Conservation (phyloP, 306 rosid genomes). For the Heteromeles arbutifolia region DNA sequence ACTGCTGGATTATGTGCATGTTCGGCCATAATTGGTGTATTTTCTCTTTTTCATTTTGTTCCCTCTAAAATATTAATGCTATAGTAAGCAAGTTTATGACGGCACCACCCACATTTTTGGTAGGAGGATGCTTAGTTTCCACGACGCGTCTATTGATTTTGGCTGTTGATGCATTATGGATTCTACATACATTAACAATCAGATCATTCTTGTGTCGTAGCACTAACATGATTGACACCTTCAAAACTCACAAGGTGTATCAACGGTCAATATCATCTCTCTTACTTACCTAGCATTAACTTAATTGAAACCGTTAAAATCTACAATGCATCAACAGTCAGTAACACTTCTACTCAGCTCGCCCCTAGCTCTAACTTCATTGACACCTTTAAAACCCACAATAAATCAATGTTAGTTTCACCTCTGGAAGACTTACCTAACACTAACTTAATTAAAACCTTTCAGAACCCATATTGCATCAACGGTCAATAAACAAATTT, state of each 20-base stretch:
- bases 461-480: too few species aligned
- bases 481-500: background rate
- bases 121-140: background rate
- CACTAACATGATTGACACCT: background rate
- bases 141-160: too few species aligned
- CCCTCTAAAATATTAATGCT: background rate
- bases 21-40: background rate
- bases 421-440: background rate
- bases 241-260: background rate
- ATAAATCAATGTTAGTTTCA: background rate
- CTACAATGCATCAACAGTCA: background rate
- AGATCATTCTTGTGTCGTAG: background rate
- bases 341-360: background rate
- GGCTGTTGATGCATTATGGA: background rate
- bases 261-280: background rate
- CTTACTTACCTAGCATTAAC: background rate
- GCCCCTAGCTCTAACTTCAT: background rate
- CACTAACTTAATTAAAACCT: background rate
- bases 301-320: background rate
- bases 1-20: conserved; percentile 1
- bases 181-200: too few species aligned
- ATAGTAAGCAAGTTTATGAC: background rate
- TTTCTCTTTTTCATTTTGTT: background rate
- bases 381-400: background rate
- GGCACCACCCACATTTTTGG: background rate